Conservation (phyloP, 1,139 yeast genomes). For the Geotrichum klebahnii region DNA sequence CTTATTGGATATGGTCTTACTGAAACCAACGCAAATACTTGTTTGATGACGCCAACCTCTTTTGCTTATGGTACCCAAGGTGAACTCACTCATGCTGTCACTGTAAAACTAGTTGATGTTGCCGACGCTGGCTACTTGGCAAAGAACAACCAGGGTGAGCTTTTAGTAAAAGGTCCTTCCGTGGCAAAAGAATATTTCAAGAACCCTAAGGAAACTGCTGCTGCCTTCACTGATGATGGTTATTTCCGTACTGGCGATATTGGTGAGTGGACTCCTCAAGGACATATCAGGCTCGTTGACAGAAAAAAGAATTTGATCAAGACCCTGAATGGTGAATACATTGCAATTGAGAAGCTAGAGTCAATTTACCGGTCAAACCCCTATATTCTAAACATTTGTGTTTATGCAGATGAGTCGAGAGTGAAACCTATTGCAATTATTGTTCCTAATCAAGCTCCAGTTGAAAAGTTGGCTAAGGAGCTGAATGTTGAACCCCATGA, state of each 20-base stretch:
- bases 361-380: slow-evolving; percentile 74
- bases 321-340: slow-evolving; percentile 94
- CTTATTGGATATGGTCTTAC: slow-evolving; percentile 95
- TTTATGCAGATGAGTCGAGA: slow-evolving; percentile 80
- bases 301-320: slow-evolving; percentile 95
- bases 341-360: slow-evolving; percentile 92
- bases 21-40: slow-evolving; percentile 88
- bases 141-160: slow-evolving; percentile 89
- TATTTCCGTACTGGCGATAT: slow-evolving; percentile 98
- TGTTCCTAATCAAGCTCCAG: slow-evolving; percentile 68
- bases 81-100: slow-evolving; percentile 73
- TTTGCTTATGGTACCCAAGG: slow-evolving; percentile 78
- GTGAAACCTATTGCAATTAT: slow-evolving; percentile 92
- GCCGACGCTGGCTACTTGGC: slow-evolving; percentile 90
- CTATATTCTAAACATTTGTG: slow-evolving; percentile 76
- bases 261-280: slow-evolving; percentile 84
- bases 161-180: slow-evolving; percentile 70
- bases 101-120: slow-evolving; percentile 86
- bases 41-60: slow-evolving; percentile 60
- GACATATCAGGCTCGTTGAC: slow-evolving; percentile 80
- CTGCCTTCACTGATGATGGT: slow-evolving; percentile 74
- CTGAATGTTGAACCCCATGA: slow-evolving; percentile 51
- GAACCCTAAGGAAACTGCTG: slow-evolving; percentile 76
- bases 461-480: slow-evolving; percentile 58
- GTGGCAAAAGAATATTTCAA: slow-evolving; percentile 75